Base-by-base conservation (phyloP, 176 grass and related monocot genomes). In the Avena sativa region DNA sequence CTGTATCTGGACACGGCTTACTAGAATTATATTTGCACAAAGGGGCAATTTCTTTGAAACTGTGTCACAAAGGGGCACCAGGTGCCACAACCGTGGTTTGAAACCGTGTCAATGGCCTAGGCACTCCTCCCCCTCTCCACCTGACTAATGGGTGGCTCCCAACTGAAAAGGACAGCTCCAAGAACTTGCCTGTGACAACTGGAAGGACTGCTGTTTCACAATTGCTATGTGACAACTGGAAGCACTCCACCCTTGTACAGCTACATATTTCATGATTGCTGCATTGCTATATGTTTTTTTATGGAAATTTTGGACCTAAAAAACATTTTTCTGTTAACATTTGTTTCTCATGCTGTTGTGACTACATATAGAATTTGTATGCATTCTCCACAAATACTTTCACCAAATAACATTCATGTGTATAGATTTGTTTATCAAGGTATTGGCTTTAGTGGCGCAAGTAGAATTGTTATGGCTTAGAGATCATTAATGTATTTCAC, bases 261-360 rank as follows among this genome's bases (percentile, higher is more conserved):
- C 40, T 1, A 6, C 40, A 43, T 48, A 0, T 58, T 57, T 30
- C 57, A 59, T 58, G 26, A 44, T 25, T 57, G 23, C 14, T 82
- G 71, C 50, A 71, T 89, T 70, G 10, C 40, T 71, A 30, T 59
- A 53, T 82, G 2, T 79, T 86, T 86, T 73, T 87, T 12, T 49
- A 30, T 49, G 68, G 71, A 53, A 57, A 80, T 25, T 12, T 63
- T 63, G 76, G 55, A 89, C n/a, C 76, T 79, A 73, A 84, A 82
- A 25, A 57, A 47, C 52, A 61, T 83, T 53, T n/a, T 73, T 52
- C 52, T 79, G 21, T 6, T 43, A 5, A 64, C 21, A 64, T 64
- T 65, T 87, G 32, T 68, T 86, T 79, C 4, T 79, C 44, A 46
- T 60, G 20, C 62, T 76, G 34, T 70, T 76, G 38, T 15, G 9